phyloP scores from a whole-genome alignment of 495 filamentous ascomycete genomes.

The Halenospora varia region DNA sequence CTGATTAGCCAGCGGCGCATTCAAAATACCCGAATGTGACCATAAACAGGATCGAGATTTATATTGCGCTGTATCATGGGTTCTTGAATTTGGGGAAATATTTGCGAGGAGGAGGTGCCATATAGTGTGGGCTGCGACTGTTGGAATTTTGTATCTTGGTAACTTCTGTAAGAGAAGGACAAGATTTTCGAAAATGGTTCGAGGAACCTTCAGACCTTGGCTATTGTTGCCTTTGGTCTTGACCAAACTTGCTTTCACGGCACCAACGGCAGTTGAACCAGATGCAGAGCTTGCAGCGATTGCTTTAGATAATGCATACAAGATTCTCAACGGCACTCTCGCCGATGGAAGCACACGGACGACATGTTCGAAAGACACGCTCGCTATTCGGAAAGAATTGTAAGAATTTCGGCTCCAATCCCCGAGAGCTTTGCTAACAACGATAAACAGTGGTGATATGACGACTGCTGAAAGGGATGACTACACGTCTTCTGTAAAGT shows the following conservation, averaged over 20 bases:
- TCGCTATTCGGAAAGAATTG: slow-evolving; percentile 1
- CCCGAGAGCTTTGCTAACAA: background rate
- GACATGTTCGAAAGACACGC: background rate
- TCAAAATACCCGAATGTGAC: no score
- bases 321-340: slow-evolving; percentile 4
- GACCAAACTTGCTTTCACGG: background rate
- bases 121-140: no score
- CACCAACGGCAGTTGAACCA: background rate
- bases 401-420: background rate
- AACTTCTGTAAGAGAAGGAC: background rate
- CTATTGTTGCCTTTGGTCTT: background rate
- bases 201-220: background rate
- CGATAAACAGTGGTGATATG: background rate
- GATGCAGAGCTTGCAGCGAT: slow-evolving; percentile 3
- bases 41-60: no score
- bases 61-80: no score
- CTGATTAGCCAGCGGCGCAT: no score
- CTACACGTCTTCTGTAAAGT: slow-evolving; percentile 61
- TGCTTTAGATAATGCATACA: slow-evolving; percentile 8
- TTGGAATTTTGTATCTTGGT: no score
- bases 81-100: no score
- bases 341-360: slow-evolving; percentile 3
- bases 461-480: slow-evolving; percentile 49
- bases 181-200: background rate
- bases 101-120: no score